These are phyloP conservation scores for Spergularia azorica DNA, from an alignment of 179 eudicot genomes.

Conservation along the genomic window DNA sequence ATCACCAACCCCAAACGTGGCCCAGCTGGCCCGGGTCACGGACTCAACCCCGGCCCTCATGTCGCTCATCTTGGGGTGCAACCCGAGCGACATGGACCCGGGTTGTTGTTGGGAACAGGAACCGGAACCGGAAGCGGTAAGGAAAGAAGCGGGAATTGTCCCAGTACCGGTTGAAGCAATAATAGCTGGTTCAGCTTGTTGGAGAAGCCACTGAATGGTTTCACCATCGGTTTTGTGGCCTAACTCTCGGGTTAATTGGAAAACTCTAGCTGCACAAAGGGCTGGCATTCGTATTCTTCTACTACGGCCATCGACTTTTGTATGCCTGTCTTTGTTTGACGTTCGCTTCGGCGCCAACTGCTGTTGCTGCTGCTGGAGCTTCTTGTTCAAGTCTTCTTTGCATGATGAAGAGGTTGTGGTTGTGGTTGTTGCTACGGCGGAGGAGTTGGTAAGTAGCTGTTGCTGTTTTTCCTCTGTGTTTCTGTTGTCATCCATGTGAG, in stretches of 20 bases:
- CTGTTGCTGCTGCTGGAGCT: slow-evolving; percentile 24
- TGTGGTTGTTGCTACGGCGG: background rate
- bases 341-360: slow-evolving; percentile 37
- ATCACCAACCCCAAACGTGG: slow-evolving; percentile 19
- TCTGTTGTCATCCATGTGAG: slow-evolving; percentile 38
- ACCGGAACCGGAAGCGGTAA: slow-evolving; percentile 28
- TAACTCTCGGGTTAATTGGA: slow-evolving; percentile 42
- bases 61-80: slow-evolving; percentile 29
- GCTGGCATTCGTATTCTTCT: slow-evolving; percentile 48
- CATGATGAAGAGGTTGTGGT: background rate
- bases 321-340: slow-evolving; percentile 50
- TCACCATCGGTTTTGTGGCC: slow-evolving; percentile 51
- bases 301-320: slow-evolving; percentile 47
- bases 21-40: slow-evolving; percentile 21
- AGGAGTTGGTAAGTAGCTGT: background rate
- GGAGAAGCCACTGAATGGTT: slow-evolving; percentile 49
- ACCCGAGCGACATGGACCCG: slow-evolving; percentile 32
- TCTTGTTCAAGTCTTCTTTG: slow-evolving; percentile 23
- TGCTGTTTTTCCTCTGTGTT: slow-evolving; percentile 28
- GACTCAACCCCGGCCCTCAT: slow-evolving; percentile 12
- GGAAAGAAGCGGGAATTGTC: slow-evolving; percentile 39
- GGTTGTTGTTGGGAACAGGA: slow-evolving; percentile 29
- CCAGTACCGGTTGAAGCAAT: slow-evolving; percentile 42
- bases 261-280: slow-evolving; percentile 41
- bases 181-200: slow-evolving; percentile 45